phyloP scores from a whole-genome alignment of 495 filamentous ascomycete species.

The Tuber magnatum region DNA sequence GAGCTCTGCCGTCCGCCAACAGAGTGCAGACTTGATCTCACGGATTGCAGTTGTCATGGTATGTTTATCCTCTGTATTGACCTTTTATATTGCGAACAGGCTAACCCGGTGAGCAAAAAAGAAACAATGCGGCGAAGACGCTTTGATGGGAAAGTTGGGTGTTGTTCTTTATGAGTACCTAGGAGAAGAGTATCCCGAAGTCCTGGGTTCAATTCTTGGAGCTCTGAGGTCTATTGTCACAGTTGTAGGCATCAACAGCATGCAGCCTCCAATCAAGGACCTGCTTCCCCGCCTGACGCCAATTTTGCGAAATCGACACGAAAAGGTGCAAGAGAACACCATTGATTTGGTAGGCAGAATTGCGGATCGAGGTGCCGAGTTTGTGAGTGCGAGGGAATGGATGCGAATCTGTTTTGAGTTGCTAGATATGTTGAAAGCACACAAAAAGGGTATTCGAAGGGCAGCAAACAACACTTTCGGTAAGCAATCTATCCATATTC shows the following conservation, averaged over 20 bases:
- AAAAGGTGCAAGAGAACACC: conserved; percentile 99
- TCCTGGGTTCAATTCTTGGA: conserved; percentile 91
- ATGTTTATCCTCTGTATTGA: conserved; percentile 11
- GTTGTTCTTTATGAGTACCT: conserved; percentile 97
- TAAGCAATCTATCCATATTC: conserved; percentile 11
- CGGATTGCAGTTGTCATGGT: conserved; percentile 94
- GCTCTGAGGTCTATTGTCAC: conserved; percentile 95
- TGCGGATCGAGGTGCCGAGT: conserved; percentile 91
- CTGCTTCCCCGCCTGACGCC: conserved; percentile 91
- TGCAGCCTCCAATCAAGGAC: conserved; percentile 98
- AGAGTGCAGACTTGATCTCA: conserved; percentile 92
- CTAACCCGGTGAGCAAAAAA: conserved; percentile 19
- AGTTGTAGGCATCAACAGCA: conserved; percentile 94
- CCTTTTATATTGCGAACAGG: not conserved
- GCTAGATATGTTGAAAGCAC: conserved; percentile 97
- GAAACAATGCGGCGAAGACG: conserved; percentile 94
- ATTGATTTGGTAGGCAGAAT: conserved; percentile 98
- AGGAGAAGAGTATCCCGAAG: conserved; percentile 98
- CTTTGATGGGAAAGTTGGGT: conserved; percentile 89
- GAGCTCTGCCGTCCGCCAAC: conserved; percentile 87
- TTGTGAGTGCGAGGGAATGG: conserved; percentile 95
- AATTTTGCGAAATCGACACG: conserved; percentile 95
- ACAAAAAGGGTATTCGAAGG: conserved; percentile 97
- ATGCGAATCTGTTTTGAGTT: conserved; percentile 99
- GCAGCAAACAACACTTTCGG: conserved; percentile 99